Evolutionary conservation across 1,284 basidiomycete species (phyloP).

Genomic region (Ustilago nuda): DNA sequence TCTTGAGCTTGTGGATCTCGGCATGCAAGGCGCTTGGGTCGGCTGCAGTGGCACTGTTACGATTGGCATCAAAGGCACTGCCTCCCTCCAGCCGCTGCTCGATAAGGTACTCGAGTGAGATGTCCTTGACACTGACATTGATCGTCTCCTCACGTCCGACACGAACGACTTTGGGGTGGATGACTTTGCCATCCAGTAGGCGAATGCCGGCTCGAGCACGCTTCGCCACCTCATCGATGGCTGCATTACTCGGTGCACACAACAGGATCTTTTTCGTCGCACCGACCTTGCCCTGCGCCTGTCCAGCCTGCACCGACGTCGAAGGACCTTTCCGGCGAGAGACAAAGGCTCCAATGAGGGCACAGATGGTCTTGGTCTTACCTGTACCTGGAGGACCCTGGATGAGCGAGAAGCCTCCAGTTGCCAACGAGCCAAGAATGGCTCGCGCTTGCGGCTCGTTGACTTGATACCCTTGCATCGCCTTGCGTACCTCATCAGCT

Average conservation of each 20-base stretch:
- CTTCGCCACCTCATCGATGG: slow-evolving; percentile 94
- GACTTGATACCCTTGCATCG: slow-evolving; percentile 80
- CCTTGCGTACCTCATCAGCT: slow-evolving; percentile 71
- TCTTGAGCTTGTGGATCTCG: slow-evolving; percentile 51
- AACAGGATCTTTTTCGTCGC: slow-evolving; percentile 81
- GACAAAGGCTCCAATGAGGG: slow-evolving; percentile 86
- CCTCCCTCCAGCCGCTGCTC: slow-evolving; percentile 45
- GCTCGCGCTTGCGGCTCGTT: slow-evolving; percentile 96
- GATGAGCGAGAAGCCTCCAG: slow-evolving; percentile 87
- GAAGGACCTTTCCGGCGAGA: slow-evolving; percentile 69
- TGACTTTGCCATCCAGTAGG: slow-evolving; percentile 74
- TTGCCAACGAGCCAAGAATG: slow-evolving; percentile 80
- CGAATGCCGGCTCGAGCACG: slow-evolving; percentile 84
- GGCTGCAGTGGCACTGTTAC: slow-evolving; percentile 18
- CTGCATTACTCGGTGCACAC: slow-evolving; percentile 98
- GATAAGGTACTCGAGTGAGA: slow-evolving; percentile 78
- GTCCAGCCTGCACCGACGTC: slow-evolving; percentile 39
- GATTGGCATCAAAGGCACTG: slow-evolving; percentile 21
- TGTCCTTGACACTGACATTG: slow-evolving; percentile 84
- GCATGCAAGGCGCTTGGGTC: slow-evolving; percentile 44
- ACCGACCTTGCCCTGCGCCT: slow-evolving; percentile 29
- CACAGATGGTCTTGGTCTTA: slow-evolving; percentile 98
- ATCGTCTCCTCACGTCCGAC: slow-evolving; percentile 85
- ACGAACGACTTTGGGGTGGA: slow-evolving; percentile 84
- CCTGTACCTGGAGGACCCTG: slow-evolving; percentile 99